Evolutionary conservation across 768 basidiomycete species (phyloP).

Genomic region (Leccinum obscurum): DNA sequence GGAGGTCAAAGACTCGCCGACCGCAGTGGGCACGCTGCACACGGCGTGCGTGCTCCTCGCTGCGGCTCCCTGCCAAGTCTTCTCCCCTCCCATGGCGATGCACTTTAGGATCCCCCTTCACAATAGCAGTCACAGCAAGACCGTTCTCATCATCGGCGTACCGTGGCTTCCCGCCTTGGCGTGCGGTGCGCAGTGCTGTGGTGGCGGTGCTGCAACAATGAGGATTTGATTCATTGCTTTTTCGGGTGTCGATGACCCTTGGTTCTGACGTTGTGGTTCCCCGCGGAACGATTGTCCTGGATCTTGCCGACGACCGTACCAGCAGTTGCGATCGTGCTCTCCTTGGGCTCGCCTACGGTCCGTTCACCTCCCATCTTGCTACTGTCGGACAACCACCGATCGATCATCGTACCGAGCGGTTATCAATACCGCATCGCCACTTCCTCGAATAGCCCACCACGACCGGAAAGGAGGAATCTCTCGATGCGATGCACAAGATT

Average conservation of each 20-base stretch:
- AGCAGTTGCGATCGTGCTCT: background rate
- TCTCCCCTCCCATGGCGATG: slow-evolving; percentile 25
- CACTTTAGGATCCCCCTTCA: slow-evolving; percentile 20
- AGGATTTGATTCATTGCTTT: background rate
- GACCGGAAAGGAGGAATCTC: background rate
- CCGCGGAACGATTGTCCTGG: background rate
- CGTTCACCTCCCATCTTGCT: background rate
- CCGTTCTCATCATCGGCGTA: slow-evolving; percentile 23
- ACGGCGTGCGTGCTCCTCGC: slow-evolving; percentile 25
- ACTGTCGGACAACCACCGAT: background rate
- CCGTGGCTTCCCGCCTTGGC: slow-evolving; percentile 10
- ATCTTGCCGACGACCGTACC: background rate
- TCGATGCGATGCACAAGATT: background rate
- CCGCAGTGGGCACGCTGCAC: slow-evolving; percentile 26
- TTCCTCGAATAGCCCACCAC: background rate
- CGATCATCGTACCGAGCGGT: background rate
- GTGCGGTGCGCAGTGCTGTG: slow-evolving; percentile 11
- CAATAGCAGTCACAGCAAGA: slow-evolving; percentile 7
- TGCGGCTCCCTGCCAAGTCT: slow-evolving; percentile 24
- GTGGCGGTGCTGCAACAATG: slow-evolving; percentile 1
- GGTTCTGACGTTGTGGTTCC: background rate
- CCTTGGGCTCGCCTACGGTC: background rate
- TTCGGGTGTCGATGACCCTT: no score
- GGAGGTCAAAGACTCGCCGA: background rate
- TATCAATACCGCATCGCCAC: no score